A percentile compares a stretch with the other conserved stretches of the same genome.
Conservation (phyloP, 768 basidiomycete species). For the Lepiota venenata region DNA sequence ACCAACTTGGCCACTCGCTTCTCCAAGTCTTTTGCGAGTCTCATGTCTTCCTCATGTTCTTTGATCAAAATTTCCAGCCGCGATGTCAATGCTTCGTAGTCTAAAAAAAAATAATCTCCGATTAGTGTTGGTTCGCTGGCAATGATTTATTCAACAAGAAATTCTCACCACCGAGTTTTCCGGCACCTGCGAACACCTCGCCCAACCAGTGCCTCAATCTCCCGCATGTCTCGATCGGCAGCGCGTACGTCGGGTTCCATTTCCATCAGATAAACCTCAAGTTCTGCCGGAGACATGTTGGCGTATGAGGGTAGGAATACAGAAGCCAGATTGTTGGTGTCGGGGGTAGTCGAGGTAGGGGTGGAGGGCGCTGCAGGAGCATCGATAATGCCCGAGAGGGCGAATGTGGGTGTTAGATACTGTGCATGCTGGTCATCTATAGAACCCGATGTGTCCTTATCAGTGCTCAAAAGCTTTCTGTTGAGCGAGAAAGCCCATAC, state of each 20-base stretch:
- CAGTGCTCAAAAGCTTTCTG: not conserved
- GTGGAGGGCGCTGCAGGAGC: constrained; percentile 16
- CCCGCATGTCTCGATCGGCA: constrained; percentile 78
- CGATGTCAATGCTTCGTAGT: constrained; percentile 63
- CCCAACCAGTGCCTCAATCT: constrained; percentile 67
- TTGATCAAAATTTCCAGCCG: constrained; percentile 58
- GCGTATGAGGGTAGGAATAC: constrained; percentile 46
- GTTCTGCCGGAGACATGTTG: constrained; percentile 61
- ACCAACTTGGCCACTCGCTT: constrained; percentile 60
- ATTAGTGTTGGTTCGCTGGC: not conserved
- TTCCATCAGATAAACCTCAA: constrained; percentile 69
- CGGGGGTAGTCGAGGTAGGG: constrained; percentile 14
- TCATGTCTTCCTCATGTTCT: constrained; percentile 57
- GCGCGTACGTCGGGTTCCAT: constrained; percentile 84
- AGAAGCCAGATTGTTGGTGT: not conserved
- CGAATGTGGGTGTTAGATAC: constrained; percentile 71
- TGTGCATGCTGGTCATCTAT: constrained; percentile 77
- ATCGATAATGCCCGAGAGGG: constrained; percentile 56
- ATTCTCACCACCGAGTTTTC: constrained; percentile 57
- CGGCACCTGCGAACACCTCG: constrained; percentile 71
- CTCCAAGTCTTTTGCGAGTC: constrained; percentile 59
- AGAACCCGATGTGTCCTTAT: constrained; percentile 4
- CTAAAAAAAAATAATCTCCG: constrained; percentile 24
- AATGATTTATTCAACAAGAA: constrained; percentile 3
- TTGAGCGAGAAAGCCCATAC: constrained; percentile 36